A percentile compares a stretch with the other conserved stretches of the same genome.
Conservation (phyloP, 2,329 filamentous ascomycete genomes). For the Diaporthe vaccinii region DNA sequence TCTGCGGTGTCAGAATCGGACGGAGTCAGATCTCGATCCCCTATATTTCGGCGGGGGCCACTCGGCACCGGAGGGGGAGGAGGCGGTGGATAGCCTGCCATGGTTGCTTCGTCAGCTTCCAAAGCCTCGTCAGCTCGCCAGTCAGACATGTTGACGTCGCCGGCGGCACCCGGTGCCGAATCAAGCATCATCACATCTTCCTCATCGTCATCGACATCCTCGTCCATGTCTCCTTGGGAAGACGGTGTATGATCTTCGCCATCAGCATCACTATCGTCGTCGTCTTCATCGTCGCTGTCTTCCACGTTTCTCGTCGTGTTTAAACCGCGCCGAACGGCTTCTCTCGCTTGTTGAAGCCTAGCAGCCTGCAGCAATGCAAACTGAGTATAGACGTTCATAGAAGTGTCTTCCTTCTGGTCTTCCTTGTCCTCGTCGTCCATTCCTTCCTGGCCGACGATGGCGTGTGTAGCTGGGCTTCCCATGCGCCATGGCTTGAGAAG, state of each 20-base stretch:
- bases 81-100: constrained; percentile 79
- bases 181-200: constrained; percentile 73
- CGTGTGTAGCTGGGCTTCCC: constrained; percentile 87
- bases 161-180: constrained; percentile 57
- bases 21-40: constrained; percentile 74
- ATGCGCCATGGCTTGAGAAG: constrained; percentile 88
- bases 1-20: constrained; percentile 82
- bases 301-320: constrained; percentile 40
- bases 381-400: constrained; percentile 41
- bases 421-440: constrained; percentile 84
- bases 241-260: constrained; percentile 53
- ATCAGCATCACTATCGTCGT: constrained; percentile 61
- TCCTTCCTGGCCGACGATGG: constrained; percentile 80
- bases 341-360: constrained; percentile 47
- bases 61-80: constrained; percentile 72
- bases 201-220: constrained; percentile 63
- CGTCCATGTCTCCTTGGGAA: constrained; percentile 49
- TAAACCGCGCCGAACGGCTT: constrained; percentile 38
- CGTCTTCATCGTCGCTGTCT: constrained; percentile 57
- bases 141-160: constrained; percentile 61
- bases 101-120: constrained; percentile 82
- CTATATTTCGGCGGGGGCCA: constrained; percentile 58
- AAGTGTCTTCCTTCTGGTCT: constrained; percentile 57
- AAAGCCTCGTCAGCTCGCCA: constrained; percentile 75
- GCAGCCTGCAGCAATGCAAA: constrained; percentile 48